A percentile compares a stretch with the other conserved stretches of the same genome.
These are phyloP conservation scores for Pulveroboletus sp. DNA, from an alignment of 768 basidiomycete genomes.

Conservation along the genomic window DNA sequence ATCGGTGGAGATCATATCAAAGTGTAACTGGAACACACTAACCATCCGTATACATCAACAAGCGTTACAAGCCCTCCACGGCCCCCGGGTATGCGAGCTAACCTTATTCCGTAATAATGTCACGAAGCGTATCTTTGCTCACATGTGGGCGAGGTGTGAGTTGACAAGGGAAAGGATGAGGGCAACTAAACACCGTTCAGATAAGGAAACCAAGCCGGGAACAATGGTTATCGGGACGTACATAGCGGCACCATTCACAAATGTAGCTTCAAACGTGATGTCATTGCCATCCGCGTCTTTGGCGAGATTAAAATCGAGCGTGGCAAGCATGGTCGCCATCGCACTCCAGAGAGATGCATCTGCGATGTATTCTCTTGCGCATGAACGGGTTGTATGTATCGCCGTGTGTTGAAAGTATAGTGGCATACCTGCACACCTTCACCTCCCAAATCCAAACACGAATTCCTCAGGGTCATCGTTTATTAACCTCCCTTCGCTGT, in stretches of 20 bases:
- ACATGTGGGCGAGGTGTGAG: no score
- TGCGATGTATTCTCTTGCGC: conserved; percentile 5
- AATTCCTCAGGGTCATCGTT: not conserved
- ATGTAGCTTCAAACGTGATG: conserved; percentile 3
- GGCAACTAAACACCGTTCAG: no score
- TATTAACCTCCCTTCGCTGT: not conserved
- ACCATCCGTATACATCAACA: no score
- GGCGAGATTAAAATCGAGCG: conserved; percentile 14
- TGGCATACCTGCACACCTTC: not conserved
- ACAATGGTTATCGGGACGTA: not conserved
- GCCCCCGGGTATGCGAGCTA: no score
- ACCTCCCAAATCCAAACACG: not conserved
- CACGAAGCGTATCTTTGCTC: no score
- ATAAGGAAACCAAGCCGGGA: no score
- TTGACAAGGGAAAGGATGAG: no score
- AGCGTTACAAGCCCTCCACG: no score
- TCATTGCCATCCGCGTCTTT: conserved; percentile 6
- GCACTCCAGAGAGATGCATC: conserved; percentile 2
- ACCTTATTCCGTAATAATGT: no score
- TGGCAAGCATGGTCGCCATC: conserved; percentile 16
- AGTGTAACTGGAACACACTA: no score
- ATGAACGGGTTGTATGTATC: not conserved
- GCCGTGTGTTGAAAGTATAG: no score
- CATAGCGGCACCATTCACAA: conserved; percentile 3
- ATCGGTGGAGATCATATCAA: no score